A percentile compares a stretch with the other conserved stretches of the same genome.
phyloP scores from a whole-genome alignment of 2,329 filamentous ascomycete species.

The Alternaria triticina region DNA sequence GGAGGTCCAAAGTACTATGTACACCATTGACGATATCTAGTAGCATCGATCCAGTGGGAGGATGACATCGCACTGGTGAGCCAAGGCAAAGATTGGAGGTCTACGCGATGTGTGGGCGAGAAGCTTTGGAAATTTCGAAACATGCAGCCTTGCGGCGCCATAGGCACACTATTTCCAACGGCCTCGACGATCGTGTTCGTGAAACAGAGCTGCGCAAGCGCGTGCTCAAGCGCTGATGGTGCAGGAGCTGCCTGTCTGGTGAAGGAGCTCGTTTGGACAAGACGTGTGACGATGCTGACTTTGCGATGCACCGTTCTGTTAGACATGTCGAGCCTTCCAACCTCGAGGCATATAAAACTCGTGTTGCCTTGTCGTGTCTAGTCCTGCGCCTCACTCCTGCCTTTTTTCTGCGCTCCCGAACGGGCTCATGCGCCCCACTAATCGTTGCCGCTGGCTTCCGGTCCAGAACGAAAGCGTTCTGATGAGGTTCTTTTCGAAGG shows the following conservation, averaged over 20 bases:
- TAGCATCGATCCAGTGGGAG: neutral
- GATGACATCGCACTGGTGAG: neutral
- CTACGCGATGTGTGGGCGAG: neutral
- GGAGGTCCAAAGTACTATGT: neutral
- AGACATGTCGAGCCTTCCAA: neutral
- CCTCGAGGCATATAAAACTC: neutral
- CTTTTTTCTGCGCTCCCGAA: neutral
- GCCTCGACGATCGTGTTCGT: neutral
- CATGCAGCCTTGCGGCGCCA: slow-evolving; percentile 4
- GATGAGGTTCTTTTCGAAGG: neutral
- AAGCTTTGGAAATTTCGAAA: slow-evolving; percentile 9
- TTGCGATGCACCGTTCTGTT: neutral
- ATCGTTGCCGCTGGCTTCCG: neutral
- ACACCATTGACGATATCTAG: neutral
- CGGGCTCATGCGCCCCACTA: neutral
- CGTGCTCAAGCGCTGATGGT: neutral
- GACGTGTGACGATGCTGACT: neutral
- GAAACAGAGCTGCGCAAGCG: slow-evolving; percentile 5
- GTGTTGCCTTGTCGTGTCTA: neutral
- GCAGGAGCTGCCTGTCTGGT: neutral
- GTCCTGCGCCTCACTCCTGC: neutral
- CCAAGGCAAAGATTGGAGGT: neutral
- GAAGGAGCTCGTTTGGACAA: neutral
- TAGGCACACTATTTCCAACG: neutral
- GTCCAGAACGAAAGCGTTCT: neutral